Base-by-base conservation (phyloP, 495 filamentous ascomycete genomes). In the Aspergillus baeticus region DNA sequence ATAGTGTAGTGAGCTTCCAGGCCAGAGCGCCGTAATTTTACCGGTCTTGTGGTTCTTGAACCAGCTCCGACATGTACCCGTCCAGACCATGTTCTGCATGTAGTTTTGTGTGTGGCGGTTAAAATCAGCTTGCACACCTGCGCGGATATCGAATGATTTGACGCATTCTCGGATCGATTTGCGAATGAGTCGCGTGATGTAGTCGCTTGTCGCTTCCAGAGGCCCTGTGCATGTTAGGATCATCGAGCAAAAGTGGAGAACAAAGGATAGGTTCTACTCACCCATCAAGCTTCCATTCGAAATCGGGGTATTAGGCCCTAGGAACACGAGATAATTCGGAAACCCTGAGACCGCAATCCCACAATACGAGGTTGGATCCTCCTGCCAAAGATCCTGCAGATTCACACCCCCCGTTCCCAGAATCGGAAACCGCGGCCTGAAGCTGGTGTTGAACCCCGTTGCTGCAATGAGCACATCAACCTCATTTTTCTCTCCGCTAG, bases 121-220 rank as follows among this genome's bases (percentile, higher is more conserved):
- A 58, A 80, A 75, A 60, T 80, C 78, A 44, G 76, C 71, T n/a
- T 71, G 71, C n/a, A 71, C 67, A 20, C 59, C 35, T 0, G 21
- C 7, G 4, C 48, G 54, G 2, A 55, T 21, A 7, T 53, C 37
- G 18, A 54, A 49, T 11, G 43, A 42, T 6, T 37, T 14, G 23
- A 62, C 58, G 29, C 54, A n/a, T 31, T 62, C 44, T 11, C 44
- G 57, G 5, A 43, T 44, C 54, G 50, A 51, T 17, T 55, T 51
- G 14, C 36, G 53, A 22, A 55, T 15, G 38, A 55, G 36, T 10
- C 48, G 21, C 7, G 47, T 41, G 23, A 57, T 57, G 18, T 57
- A 54, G 17, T 15, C 17, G 17, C 42, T 23, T 34, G 46, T 34
- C 10, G 46, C 33, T 18, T 57, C 35, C 21, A 61, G 48, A 17